Percentiles rank a stretch among this genome's conserved stretches.
Evolutionary conservation across 441 rosid genomes (phyloP).

Genomic region (Pelargonium citronellum): DNA sequence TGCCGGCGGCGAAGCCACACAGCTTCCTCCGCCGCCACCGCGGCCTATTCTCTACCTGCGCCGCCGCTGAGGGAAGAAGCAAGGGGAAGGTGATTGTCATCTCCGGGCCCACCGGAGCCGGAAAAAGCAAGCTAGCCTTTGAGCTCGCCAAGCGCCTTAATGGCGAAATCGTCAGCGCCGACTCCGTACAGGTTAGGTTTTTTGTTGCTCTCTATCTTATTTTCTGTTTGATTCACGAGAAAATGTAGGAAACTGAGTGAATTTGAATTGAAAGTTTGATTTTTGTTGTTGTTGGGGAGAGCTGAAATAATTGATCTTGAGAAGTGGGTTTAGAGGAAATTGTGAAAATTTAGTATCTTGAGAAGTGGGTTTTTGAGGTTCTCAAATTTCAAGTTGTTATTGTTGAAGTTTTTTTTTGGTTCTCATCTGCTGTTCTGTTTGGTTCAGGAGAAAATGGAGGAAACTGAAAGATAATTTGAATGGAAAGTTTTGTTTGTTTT

Average conservation of each 20-base stretch:
- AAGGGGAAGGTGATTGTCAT: slow-evolving; percentile 67
- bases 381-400: neutral
- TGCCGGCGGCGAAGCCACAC: slow-evolving; percentile 1
- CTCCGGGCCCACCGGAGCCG: slow-evolving; percentile 90
- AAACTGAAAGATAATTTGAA: neutral
- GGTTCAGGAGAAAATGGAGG: slow-evolving; percentile 9
- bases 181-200: slow-evolving; percentile 73
- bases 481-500: neutral
- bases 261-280: too few species aligned
- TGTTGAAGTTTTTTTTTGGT: neutral
- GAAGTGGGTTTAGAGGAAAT: neutral
- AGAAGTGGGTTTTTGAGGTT: neutral
- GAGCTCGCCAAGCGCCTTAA: slow-evolving; percentile 84
- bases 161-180: slow-evolving; percentile 92
- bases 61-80: neutral
- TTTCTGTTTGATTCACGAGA: too few species aligned
- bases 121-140: slow-evolving; percentile 72
- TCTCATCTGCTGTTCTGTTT: neutral
- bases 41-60: neutral
- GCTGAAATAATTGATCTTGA: neutral
- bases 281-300: too few species aligned
- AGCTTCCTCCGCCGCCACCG: neutral
- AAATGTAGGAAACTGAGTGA: too few species aligned
- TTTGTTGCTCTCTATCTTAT: neutral
- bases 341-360: neutral